A percentile compares a stretch with the other conserved stretches of the same genome.
phyloP scores from a whole-genome alignment of 73 alveolate species.

The Halteria grandinella region DNA sequence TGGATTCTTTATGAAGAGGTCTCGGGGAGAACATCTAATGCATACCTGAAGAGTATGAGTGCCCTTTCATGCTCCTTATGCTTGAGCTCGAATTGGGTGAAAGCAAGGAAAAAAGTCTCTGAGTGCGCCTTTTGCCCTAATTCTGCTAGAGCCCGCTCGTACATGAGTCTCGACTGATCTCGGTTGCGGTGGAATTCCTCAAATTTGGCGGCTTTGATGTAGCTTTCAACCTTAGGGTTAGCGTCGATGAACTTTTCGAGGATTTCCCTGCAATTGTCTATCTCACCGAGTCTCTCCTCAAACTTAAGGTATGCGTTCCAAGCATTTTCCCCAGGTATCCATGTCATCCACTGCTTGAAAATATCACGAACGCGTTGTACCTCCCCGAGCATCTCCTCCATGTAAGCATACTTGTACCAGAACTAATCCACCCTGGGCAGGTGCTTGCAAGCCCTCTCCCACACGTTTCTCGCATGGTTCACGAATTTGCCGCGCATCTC shows the following conservation, averaged over 20 bases:
- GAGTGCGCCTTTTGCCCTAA: conserved; percentile 89
- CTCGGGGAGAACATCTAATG: conserved; percentile 85
- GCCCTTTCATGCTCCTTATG: conserved; percentile 97
- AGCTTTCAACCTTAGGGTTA: conserved; percentile 86
- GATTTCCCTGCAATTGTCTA: conserved; percentile 83
- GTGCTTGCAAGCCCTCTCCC: conserved; percentile 96
- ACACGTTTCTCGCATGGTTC: conserved; percentile 98
- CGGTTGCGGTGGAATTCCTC: conserved; percentile 93
- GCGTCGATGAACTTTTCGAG: conserved; percentile 91
- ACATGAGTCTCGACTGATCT: conserved; percentile 88
- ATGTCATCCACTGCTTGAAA: conserved; percentile 97
- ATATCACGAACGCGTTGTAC: conserved; percentile 93
- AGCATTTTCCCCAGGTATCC: conserved; percentile 95
- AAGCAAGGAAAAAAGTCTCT: conserved; percentile 91
- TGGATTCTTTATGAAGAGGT: conserved; percentile 86
- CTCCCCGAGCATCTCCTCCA: conserved; percentile 98
- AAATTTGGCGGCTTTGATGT: conserved; percentile 97
- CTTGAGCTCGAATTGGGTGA: conserved; percentile 93
- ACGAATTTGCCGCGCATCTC: conserved; percentile 99
- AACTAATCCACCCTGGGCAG: conserved; percentile 97
- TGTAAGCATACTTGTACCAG: conserved; percentile 97
- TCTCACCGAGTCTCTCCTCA: conserved; percentile 96
- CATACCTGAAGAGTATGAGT: conserved; percentile 93
- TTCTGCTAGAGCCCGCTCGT: conserved; percentile 94
- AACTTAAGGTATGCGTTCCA: conserved; percentile 93